Percentiles rank a stretch among this genome's conserved stretches.
Evolutionary conservation across 73 alveolate genomes (phyloP).

Genomic region (Paramecium caudatum): DNA sequence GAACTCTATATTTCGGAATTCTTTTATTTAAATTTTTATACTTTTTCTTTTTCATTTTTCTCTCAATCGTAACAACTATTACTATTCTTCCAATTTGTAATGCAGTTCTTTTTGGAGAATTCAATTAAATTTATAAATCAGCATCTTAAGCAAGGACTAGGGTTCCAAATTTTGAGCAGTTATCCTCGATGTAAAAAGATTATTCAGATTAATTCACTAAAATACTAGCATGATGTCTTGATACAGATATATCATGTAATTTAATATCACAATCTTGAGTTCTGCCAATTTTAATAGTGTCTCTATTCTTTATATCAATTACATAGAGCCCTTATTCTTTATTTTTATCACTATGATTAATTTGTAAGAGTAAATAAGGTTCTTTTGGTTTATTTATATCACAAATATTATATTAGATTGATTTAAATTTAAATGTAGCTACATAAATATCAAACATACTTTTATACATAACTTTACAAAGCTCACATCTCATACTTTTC

Average conservation of each 20-base stretch:
- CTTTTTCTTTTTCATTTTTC: slow-evolving; percentile 42
- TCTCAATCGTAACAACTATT: not conserved
- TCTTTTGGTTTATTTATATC: slow-evolving; percentile 67
- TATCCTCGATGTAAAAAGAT: slow-evolving; percentile 77
- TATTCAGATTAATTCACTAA: slow-evolving; percentile 52
- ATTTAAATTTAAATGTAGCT: slow-evolving; percentile 41
- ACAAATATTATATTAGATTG: slow-evolving; percentile 32
- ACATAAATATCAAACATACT: not conserved
- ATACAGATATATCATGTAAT: slow-evolving; percentile 85
- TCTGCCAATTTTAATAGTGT: slow-evolving; percentile 77
- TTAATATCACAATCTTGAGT: slow-evolving; percentile 85
- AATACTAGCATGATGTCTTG: slow-evolving; percentile 85
- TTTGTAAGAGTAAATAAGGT: slow-evolving; percentile 46
- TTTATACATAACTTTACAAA: slow-evolving; percentile 62
- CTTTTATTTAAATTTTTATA: not conserved
- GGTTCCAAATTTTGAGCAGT: slow-evolving; percentile 82
- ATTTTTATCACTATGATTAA: slow-evolving; percentile 63
- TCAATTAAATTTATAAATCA: not conserved
- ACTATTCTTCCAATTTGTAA: slow-evolving; percentile 41
- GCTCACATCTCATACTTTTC: slow-evolving; percentile 74
- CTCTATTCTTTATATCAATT: slow-evolving; percentile 45
- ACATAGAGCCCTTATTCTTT: slow-evolving; percentile 61
- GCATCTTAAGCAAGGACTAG: slow-evolving; percentile 65
- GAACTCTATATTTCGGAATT: slow-evolving; percentile 48
- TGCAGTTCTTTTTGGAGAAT: not conserved